Conservation (phyloP, 768 basidiomycete species). For the Lactarius pseudohatsudake region DNA sequence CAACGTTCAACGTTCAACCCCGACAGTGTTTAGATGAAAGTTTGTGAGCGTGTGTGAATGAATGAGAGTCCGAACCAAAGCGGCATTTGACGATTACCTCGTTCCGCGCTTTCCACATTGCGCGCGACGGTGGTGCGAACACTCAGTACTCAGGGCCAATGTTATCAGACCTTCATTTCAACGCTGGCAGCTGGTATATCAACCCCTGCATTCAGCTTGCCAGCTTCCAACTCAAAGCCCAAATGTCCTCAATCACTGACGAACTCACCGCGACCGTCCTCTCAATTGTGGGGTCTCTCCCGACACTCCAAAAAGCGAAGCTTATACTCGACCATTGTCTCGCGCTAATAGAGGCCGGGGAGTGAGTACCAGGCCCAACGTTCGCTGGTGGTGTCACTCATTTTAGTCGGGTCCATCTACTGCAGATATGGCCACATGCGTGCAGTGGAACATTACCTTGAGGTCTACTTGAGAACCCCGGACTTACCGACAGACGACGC, state of each 20-base stretch:
- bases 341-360: constrained; percentile 38
- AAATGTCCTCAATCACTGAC: constrained; percentile 30
- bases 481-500: constrained; percentile 51
- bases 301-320: constrained; percentile 35
- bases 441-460: constrained; percentile 63
- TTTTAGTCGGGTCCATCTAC: background rate
- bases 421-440: constrained; percentile 50
- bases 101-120: background rate
- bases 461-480: constrained; percentile 64
- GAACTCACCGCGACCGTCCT: constrained; percentile 40
- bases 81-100: background rate
- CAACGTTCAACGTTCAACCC: background rate
- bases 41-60: background rate
- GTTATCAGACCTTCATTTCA: background rate
- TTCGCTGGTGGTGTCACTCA: background rate
- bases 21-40: background rate
- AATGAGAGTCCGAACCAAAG: background rate
- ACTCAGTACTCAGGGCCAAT: constrained; percentile 1
- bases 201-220: background rate
- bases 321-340: constrained; percentile 40
- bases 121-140: background rate
- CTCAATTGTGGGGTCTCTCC: constrained; percentile 37
- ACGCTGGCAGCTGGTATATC: background rate
- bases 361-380: constrained; percentile 31
- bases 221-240: background rate